These are phyloP conservation scores for Tilletia walkeri DNA, from an alignment of 1,284 basidiomycete genomes.

Conservation along the genomic window DNA sequence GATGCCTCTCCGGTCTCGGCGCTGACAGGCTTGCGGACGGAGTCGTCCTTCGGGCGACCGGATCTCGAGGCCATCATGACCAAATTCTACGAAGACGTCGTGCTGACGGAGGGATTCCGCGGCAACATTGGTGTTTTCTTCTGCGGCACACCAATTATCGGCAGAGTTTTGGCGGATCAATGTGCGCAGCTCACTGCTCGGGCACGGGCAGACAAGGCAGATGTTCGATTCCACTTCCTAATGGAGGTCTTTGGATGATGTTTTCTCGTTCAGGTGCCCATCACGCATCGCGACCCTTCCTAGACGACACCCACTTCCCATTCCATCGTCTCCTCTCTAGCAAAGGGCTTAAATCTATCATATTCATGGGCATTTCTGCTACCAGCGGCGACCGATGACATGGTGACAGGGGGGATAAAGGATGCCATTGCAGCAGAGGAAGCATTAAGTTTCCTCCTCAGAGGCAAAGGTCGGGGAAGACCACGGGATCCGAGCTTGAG, in stretches of 20 bases:
- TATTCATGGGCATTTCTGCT: too few relatives aligned
- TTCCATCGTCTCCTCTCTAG: too few relatives aligned
- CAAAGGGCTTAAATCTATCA: too few relatives aligned
- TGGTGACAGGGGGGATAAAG: too few relatives aligned
- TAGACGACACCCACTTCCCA: too few relatives aligned
- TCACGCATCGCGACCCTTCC: too few relatives aligned
- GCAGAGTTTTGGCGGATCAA: slow-evolving; percentile 9
- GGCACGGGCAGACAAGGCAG: slow-evolving; percentile 1
- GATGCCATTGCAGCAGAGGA: too few relatives aligned
- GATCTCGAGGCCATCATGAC: slow-evolving; percentile 14
- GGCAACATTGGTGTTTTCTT: slow-evolving; percentile 22
- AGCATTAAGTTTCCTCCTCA: too few relatives aligned
- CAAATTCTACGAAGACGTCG: slow-evolving; percentile 16
- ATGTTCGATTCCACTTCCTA: slow-evolving; percentile 19
- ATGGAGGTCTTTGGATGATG: slow-evolving; percentile 19
- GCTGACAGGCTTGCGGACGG: slow-evolving; percentile 18
- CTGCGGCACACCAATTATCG: slow-evolving; percentile 20
- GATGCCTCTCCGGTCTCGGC: slow-evolving; percentile 10
- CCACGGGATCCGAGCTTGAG: too few relatives aligned
- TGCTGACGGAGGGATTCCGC: neutral
- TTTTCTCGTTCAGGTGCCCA: too few relatives aligned
- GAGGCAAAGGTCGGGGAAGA: too few relatives aligned
- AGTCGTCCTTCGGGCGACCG: slow-evolving; percentile 19
- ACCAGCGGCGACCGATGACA: too few relatives aligned
- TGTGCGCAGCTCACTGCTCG: neutral